A percentile compares a stretch with the other conserved stretches of the same genome.
Evolutionary conservation across 495 filamentous ascomycete species (phyloP).

Genomic region (Penicillium cinerascens): DNA sequence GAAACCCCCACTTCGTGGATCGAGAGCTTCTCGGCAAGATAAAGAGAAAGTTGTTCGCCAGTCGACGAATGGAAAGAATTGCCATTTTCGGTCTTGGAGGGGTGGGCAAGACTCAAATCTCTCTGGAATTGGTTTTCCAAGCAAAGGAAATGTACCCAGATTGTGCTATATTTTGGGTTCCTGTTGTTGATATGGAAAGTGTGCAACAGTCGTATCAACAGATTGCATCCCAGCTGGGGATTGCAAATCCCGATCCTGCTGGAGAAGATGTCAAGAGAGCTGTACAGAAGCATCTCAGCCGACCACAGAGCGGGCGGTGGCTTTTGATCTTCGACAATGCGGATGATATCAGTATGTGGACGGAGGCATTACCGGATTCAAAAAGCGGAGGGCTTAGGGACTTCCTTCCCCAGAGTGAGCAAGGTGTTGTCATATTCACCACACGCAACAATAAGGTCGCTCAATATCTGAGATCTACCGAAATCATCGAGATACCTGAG

Average conservation of each 20-base stretch:
- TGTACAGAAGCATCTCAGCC: constrained; percentile 30
- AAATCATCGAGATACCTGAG: constrained; percentile 25
- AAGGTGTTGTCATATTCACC: constrained; percentile 38
- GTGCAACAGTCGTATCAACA: constrained; percentile 46
- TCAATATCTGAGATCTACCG: constrained; percentile 7
- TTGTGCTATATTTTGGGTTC: constrained; percentile 51
- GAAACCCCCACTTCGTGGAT: constrained; percentile 29
- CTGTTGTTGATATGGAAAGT: constrained; percentile 32
- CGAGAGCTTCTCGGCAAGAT: constrained; percentile 16
- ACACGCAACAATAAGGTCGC: constrained; percentile 31
- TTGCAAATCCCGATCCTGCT: background rate
- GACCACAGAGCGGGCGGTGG: constrained; percentile 26
- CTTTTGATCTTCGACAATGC: constrained; percentile 42
- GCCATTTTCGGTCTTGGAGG: constrained; percentile 46
- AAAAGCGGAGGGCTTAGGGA: background rate
- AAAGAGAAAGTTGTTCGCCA: constrained; percentile 7
- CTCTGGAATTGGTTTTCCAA: constrained; percentile 44
- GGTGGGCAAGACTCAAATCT: constrained; percentile 52
- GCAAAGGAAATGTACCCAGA: constrained; percentile 30
- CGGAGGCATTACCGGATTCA: background rate
- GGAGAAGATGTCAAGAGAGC: constrained; percentile 11
- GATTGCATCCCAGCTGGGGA: constrained; percentile 30
- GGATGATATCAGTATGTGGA: constrained; percentile 36
- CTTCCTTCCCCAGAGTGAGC: constrained; percentile 24
- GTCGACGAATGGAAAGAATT: background rate